A percentile compares a stretch with the other conserved stretches of the same genome.
These are phyloP conservation scores for barrel medic (Medicago truncatula) DNA, from an alignment of 306 rosid species.

Conservation along the genomic window MtrunA17r5.0-ANR NC_053044.1:41393001-41393500, in stretches of 20 bases:
- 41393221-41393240: conserved; percentile 22
- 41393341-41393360: too few species aligned
- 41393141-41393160: conserved; percentile 80
- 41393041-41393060: conserved; percentile 21
- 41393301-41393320: too few species aligned
- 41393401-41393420: not conserved
- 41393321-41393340: too few species aligned
- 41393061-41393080: conserved; percentile 19
- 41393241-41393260: conserved; percentile 25
- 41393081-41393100: conserved; percentile 60
- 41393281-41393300: conserved; percentile 16
- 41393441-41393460: conserved; percentile 15
- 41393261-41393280: conserved; percentile 25
- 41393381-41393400: too few species aligned
- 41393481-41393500: conserved; percentile 3
- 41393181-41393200: conserved; percentile 86
- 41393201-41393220: conserved; percentile 21
- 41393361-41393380: too few species aligned
- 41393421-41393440: conserved; percentile 24
- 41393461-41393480: conserved; percentile 23
- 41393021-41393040: conserved; percentile 25
- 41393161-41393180: conserved; percentile 93
- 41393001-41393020: conserved; percentile 28
- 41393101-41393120: conserved; percentile 76
- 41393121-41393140: conserved; percentile 90